Base-by-base conservation (phyloP, 2,329 filamentous ascomycete species). In the Lomentospora prolificans region DNA sequence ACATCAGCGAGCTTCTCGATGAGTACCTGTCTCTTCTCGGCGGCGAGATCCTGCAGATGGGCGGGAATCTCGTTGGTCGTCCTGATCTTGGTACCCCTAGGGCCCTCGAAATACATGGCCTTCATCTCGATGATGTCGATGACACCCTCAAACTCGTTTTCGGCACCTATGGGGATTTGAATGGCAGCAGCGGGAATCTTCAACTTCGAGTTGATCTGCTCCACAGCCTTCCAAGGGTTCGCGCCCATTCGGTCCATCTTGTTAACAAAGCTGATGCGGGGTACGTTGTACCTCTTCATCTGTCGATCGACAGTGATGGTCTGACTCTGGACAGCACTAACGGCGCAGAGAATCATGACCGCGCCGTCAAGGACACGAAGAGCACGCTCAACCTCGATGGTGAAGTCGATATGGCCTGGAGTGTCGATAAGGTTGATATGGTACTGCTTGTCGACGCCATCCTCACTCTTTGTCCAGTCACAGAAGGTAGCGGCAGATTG, bases 231-330 rank as follows among this genome's bases (percentile, higher is more conserved):
- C 84, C 91, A 99, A 7, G 94, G 94, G 69, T 99, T 97, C 61
- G 94, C 89, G 58, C 94, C 94, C 87, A 96, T 96, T 61, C 94
- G 87, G 68, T 99, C 94, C 92, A 99, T 97, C 80, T 99, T 99
- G 78, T 99, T 99, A 69, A 99, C 84, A 67, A 99, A 99, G 55
- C 89, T 95, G 69, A 99, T 85, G 64, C 94, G 82, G 59, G 94
- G 94, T 60, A 99, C 86, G 67, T 97, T 92, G 78, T 99, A 99
- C 63, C 94, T 85, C 76, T 90, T 89, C 94, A 99, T 99, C 76
- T 99, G 94, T 64, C 94, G 83, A 71, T 99, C 91, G 61, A 99
- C 94, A 1, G 94, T 99, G 64, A 96, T 96, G 19, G 94, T 99
- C 74, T 99, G 94, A 67, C 87, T 92, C 74, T 99, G 94, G 31